Evolutionary conservation across 2,329 filamentous ascomycete genomes (phyloP), one percentile per base, ranked within the genome.

Genomic region (Scedosporium minutisporum): DNA sequence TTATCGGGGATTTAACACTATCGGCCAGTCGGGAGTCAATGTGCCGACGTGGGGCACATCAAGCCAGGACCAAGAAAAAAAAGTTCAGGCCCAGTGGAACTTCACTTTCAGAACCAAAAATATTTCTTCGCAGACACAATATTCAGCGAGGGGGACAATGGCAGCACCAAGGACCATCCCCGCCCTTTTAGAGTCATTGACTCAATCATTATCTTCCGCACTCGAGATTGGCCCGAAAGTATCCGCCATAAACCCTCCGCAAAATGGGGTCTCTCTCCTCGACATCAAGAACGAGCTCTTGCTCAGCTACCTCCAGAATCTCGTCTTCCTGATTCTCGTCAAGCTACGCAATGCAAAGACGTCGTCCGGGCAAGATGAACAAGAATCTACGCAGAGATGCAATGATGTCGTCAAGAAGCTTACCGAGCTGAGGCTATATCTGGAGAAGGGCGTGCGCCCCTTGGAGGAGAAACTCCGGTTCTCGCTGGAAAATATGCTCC

Each of bases 211-310:
- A 1, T 79, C 80, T 0, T 82, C 86, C 0, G 85, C 89, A 0
- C 80, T 88, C 57, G 85, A 92, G 64, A 86, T 87, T 5, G 81
- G 87, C 0, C 85, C 88, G 0, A 83, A 84, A 58, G 72, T 86
- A 18, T 72, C 80, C n/a, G 74, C 79, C 14, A 83, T 96, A 64
- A 78, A 88, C 58, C 85, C 90, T n/a, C 88, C 90, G 1, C 82
- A 87, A 66, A 87, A 96, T 69, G 93, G 95, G 71, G 95, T 99
- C 64, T 97, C 95, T 0, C 85, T 99, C 1, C 87, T 99, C 70
- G 92, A 97, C 72, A 87, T 91, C 66, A 99, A 99, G 78, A 97
- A 96, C 76, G 95, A 99, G 72, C 82, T 99, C n/a, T 86, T 99
- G 18, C 86, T 99, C 46, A 93, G 93, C 3, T 99, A 99, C 75